Base-by-base conservation (phyloP, 768 basidiomycete genomes). In the Phlebiopsis gigantea region DNA sequence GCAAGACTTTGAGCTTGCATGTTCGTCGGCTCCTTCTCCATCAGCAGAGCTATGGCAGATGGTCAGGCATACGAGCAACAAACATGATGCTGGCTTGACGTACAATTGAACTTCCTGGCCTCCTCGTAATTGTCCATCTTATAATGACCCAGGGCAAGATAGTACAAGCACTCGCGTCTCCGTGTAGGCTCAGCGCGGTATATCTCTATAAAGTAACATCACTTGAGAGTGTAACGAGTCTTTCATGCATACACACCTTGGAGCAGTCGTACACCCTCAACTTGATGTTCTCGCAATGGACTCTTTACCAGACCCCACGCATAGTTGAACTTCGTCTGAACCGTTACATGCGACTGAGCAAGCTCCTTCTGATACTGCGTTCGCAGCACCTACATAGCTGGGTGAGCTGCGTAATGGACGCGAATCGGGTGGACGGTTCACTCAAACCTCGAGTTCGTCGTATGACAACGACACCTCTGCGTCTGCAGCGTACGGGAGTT, bases 291-390 rank as follows among this genome's bases (percentile, higher is more conserved):
- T 42, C 82, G 80, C 63, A 82, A 71, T 12, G 89, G 90, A 64
- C 90, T 92, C 77, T 98, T 98, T 52, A 98, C 91, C 29, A 96
- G 77, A 2, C 96, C 96, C 96, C 96, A 97, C 41, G 92, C 84
- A 71, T 88, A 95, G 75, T 98, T 98, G 77, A 99, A 99, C 70
- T 93, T 95, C 41, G 94, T 96, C 74, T 99, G 97, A 6, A 87
- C 81, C 9, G 92, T 93, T 57, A 97, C 81, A 71, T 96, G 93
- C 49, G 83, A 79, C 61, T 93, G 87, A 0, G 81, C 76, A 19
- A 84, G 75, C 69, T 99, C 96, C 71, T 86, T 93, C 78, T 92
- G 82, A 73, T 96, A 95, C 67, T 98, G 95, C 56, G 79, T 65
- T 57, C 86, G 77, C 43, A 98, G 76, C 4, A 98, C 93, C 93